A percentile compares a stretch with the other conserved stretches of the same genome.
Evolutionary conservation across 2,329 filamentous ascomycete species (phyloP).

Genomic region (Aspergillus versicolor): DNA sequence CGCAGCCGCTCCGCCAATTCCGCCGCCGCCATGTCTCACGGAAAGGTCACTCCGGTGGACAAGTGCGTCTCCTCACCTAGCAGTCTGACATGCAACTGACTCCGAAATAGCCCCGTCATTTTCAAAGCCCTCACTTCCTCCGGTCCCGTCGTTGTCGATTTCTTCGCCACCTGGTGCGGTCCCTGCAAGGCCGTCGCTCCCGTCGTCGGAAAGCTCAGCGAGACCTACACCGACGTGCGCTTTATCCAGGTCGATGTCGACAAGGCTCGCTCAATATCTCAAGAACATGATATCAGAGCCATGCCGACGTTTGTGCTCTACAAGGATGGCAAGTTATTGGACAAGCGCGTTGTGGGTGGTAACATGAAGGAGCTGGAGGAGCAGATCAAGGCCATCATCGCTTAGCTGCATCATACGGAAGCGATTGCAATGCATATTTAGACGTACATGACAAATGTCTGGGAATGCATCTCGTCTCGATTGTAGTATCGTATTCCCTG

Average conservation of each 20-base stretch:
- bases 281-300: constrained; percentile 51
- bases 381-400: constrained; percentile 23
- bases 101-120: constrained; percentile 54
- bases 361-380: constrained; percentile 30
- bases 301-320: constrained; percentile 44
- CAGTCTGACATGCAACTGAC: background rate
- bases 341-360: constrained; percentile 28
- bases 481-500: too few relatives aligned
- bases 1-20: constrained; percentile 13
- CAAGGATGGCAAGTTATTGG: constrained; percentile 38
- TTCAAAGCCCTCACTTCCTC: constrained; percentile 51
- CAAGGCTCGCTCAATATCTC: constrained; percentile 50
- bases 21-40: constrained; percentile 30
- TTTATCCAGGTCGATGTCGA: constrained; percentile 60
- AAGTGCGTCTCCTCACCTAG: constrained; percentile 25
- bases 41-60: constrained; percentile 38
- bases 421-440: background rate
- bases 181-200: constrained; percentile 57
- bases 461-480: too few relatives aligned
- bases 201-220: constrained; percentile 52
- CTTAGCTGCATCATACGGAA: constrained; percentile 1
- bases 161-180: constrained; percentile 58
- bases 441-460: background rate
- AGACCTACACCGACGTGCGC: constrained; percentile 49
- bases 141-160: constrained; percentile 54